Conservation (phyloP, 352 stramenopile genomes). For the Pythium aquatile region DNA sequence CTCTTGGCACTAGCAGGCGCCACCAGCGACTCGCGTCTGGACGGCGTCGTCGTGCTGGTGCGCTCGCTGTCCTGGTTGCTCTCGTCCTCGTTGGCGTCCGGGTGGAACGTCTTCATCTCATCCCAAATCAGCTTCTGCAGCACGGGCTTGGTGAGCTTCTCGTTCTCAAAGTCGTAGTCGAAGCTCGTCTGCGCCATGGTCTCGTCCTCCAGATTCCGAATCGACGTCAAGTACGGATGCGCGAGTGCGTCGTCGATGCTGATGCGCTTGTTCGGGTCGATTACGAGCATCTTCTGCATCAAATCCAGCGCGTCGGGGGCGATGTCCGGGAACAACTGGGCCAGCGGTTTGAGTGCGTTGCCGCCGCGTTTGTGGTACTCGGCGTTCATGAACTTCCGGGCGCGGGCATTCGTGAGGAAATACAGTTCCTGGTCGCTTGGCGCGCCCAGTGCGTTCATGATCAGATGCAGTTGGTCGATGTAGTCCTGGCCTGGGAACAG, state of each 20-base stretch:
- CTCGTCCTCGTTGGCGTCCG: conserved; percentile 44
- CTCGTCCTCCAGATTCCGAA: conserved; percentile 90
- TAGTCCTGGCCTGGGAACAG: conserved; percentile 96
- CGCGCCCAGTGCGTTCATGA: conserved; percentile 96
- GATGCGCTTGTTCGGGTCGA: conserved; percentile 90
- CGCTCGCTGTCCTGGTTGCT: conserved; percentile 12
- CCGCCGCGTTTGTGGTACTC: conserved; percentile 74
- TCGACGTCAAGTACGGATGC: conserved; percentile 87
- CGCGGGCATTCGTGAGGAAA: conserved; percentile 94
- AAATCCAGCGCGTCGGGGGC: conserved; percentile 77
- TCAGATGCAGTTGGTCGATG: conserved; percentile 96
- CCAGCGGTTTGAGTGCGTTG: conserved; percentile 60
- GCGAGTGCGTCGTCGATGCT: conserved; percentile 90
- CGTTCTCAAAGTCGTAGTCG: conserved; percentile 88
- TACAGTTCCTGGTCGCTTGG: conserved; percentile 93
- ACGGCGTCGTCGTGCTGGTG: conserved; percentile 10
- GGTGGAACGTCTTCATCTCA: conserved; percentile 81
- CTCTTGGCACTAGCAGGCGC: conserved; percentile 20
- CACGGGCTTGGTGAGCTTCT: conserved; percentile 80
- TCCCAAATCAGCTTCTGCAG: conserved; percentile 86
- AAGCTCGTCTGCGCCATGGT: conserved; percentile 67
- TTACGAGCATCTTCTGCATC: conserved; percentile 90
- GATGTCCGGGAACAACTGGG: conserved; percentile 72
- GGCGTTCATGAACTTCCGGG: conserved; percentile 83
- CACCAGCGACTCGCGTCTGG: conserved; percentile 3